A percentile compares a stretch with the other conserved stretches of the same genome.
phyloP scores from a whole-genome alignment of 495 filamentous ascomycete genomes.

The Parmelia sp. region DNA sequence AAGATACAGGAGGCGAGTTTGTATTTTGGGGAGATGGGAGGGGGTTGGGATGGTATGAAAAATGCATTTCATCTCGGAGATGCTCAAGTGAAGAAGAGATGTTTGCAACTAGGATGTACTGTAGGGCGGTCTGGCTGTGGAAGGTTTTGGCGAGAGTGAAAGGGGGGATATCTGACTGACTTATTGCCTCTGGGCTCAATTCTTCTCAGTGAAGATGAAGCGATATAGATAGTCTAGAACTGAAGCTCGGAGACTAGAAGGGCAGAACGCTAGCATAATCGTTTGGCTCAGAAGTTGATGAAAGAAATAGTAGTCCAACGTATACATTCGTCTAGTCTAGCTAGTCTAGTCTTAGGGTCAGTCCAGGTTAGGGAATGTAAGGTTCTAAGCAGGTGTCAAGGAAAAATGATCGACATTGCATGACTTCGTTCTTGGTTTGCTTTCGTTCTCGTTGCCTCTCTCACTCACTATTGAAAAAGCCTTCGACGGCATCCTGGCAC shows the following conservation, averaged over 20 bases:
- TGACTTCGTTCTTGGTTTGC: constrained; percentile 4
- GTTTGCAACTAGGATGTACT: constrained; percentile 1
- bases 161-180: no score
- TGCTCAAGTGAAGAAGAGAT: not conserved
- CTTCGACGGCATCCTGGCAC: constrained; percentile 8
- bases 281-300: no score
- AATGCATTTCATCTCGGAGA: constrained; percentile 7
- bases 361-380: no score
- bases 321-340: no score
- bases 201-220: no score
- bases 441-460: constrained; percentile 2
- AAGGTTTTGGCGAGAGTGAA: not conserved
- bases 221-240: no score
- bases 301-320: no score
- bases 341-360: no score
- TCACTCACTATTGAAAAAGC: constrained; percentile 7
- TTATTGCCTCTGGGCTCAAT: no score
- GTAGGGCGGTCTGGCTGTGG: constrained; percentile 1
- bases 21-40: constrained; percentile 8
- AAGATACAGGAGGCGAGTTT: constrained; percentile 6
- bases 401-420: not conserved
- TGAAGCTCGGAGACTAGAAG: no score
- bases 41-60: constrained; percentile 1
- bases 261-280: no score
- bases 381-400: no score